phyloP scores from a whole-genome alignment of 2,329 filamentous ascomycete genomes.

The Epichloe gansuensis region DNA sequence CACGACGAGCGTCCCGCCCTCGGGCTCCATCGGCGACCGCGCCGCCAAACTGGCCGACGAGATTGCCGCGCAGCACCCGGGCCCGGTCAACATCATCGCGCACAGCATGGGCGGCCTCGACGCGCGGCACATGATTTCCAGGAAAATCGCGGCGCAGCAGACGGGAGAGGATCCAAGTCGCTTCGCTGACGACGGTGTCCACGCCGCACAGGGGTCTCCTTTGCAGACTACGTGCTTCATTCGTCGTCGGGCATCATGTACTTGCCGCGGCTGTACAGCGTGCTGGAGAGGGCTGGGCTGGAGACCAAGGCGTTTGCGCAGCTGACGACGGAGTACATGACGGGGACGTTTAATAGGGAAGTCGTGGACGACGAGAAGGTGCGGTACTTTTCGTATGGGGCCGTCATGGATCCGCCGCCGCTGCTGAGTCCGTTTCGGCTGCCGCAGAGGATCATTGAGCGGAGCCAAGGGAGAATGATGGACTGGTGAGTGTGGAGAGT shows the following conservation, averaged over 20 bases:
- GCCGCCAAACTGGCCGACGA: constrained; percentile 43
- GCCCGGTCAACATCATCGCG: constrained; percentile 58
- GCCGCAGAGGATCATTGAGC: constrained; percentile 37
- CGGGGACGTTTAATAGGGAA: constrained; percentile 43
- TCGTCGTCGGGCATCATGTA: constrained; percentile 27
- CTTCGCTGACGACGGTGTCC: constrained; percentile 41
- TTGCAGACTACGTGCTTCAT: constrained; percentile 40
- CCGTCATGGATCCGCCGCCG: constrained; percentile 34
- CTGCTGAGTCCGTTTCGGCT: constrained; percentile 52
- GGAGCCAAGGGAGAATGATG: constrained; percentile 51
- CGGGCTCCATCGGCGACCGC: constrained; percentile 47
- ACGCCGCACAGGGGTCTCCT: constrained; percentile 42
- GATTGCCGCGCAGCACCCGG: constrained; percentile 25
- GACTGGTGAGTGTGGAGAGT: constrained; percentile 53
- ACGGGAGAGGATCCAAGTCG: constrained; percentile 21
- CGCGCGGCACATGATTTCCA: constrained; percentile 51
- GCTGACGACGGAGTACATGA: constrained; percentile 47
- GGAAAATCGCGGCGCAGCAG: constrained; percentile 7
- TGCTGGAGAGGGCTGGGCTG: constrained; percentile 38
- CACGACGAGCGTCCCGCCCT: constrained; percentile 48
- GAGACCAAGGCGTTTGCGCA: constrained; percentile 50
- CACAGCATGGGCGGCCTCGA: constrained; percentile 59
- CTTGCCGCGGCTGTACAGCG: constrained; percentile 42
- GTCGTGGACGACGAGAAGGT: constrained; percentile 41
- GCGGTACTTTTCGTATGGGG: constrained; percentile 52